Conservation (phyloP, 805 yeast genomes). For the Candida ortonii region DNA sequence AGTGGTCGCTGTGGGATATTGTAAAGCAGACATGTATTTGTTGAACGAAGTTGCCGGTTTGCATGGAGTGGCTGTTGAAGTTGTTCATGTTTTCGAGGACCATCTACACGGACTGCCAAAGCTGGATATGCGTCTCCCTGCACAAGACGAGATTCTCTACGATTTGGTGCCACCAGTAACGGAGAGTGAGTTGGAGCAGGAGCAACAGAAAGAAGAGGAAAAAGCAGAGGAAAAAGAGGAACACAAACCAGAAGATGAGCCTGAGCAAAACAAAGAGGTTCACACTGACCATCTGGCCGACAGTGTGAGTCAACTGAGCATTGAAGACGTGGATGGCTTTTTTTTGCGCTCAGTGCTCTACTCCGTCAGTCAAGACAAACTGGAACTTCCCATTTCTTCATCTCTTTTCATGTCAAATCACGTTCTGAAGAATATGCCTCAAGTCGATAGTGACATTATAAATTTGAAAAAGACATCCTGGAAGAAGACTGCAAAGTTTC, state of each 20-base stretch:
- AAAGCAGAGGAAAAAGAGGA: conserved; percentile 18
- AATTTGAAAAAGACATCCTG: conserved; percentile 79
- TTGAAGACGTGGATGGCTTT: conserved; percentile 71
- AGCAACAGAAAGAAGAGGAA: conserved; percentile 2
- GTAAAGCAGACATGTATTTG: conserved; percentile 45
- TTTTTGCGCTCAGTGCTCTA: conserved; percentile 70
- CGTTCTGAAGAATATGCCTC: conserved; percentile 70
- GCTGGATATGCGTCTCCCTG: conserved; percentile 44
- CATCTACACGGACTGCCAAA: conserved; percentile 53
- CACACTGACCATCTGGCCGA: conserved; percentile 34
- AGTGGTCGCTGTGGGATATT: conserved; percentile 69
- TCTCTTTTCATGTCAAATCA: conserved; percentile 74
- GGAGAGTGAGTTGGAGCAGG: no score
- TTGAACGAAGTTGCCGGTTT: conserved; percentile 52
- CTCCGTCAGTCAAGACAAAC: conserved; percentile 54
- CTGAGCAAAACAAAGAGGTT: conserved; percentile 5
- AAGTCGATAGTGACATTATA: conserved; percentile 49
- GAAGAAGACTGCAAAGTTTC: conserved; percentile 83
- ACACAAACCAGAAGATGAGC: conserved; percentile 19
- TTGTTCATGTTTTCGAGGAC: conserved; percentile 70
- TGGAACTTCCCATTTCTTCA: conserved; percentile 65
- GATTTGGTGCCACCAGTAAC: conserved; percentile 7
- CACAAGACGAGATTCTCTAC: conserved; percentile 26
- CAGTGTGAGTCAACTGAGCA: conserved; percentile 39
- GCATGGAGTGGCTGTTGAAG: conserved; percentile 74